These are phyloP conservation scores for Scheffersomyces titani DNA, from an alignment of 1,139 yeast species.

Conservation along the genomic window DNA sequence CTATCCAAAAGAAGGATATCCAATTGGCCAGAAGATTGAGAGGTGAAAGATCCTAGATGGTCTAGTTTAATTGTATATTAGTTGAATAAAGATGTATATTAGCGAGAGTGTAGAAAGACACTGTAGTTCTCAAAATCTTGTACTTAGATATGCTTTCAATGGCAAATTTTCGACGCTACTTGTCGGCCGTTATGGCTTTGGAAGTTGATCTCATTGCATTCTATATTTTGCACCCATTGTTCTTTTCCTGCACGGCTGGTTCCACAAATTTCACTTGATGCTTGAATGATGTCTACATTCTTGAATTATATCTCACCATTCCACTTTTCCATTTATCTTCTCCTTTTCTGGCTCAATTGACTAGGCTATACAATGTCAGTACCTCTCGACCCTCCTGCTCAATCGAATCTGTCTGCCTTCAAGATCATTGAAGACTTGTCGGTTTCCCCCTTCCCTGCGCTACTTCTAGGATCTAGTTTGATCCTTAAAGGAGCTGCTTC, in stretches of 20 bases:
- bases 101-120: not conserved
- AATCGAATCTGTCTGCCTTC: not conserved
- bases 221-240: too few species aligned
- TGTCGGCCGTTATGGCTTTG: too few species aligned
- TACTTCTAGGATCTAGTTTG: conserved; percentile 17
- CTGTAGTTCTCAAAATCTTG: too few species aligned
- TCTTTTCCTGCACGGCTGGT: too few species aligned
- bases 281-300: not conserved
- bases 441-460: conserved; percentile 21
- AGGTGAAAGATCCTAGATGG: conserved; percentile 80
- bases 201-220: too few species aligned
- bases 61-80: conserved; percentile 6
- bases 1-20: conserved; percentile 97
- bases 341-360: too few species aligned
- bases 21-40: conserved; percentile 99
- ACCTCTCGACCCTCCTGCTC: not conserved
- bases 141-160: too few species aligned
- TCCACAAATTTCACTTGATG: not conserved
- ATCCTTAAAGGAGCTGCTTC: conserved; percentile 16
- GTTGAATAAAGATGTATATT: conserved; percentile 8
- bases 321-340: not conserved
- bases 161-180: too few species aligned
- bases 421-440: conserved; percentile 7
- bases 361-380: not conserved
- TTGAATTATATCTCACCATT: not conserved